A percentile compares a stretch with the other conserved stretches of the same genome.
Evolutionary conservation across 2,329 filamentous ascomycete genomes (phyloP).

Genomic region (Truncatella angustata): DNA sequence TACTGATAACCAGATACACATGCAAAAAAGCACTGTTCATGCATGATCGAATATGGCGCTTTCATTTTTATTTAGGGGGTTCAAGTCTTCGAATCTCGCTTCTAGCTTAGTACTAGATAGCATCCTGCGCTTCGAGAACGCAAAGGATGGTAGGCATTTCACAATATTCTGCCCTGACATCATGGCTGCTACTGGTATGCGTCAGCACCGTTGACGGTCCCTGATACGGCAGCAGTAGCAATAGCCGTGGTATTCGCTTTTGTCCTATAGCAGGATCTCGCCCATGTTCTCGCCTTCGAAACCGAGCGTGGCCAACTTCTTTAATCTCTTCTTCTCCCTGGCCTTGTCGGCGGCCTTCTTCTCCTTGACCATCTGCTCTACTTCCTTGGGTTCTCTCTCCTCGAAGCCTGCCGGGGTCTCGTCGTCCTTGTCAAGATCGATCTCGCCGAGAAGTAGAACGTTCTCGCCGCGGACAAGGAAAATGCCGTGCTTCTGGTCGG

Average conservation of each 20-base stretch:
- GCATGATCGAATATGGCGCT: no score
- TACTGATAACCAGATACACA: no score
- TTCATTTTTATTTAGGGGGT: background rate
- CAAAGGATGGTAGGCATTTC: constrained; percentile 45
- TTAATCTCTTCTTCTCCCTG: constrained; percentile 69
- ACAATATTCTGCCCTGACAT: constrained; percentile 59
- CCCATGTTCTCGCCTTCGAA: constrained; percentile 85
- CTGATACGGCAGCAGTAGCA: no score
- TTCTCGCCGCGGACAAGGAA: constrained; percentile 96
- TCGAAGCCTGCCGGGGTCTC: constrained; percentile 71
- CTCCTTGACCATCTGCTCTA: constrained; percentile 71
- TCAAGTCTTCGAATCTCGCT: background rate
- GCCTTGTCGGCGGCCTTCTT: constrained; percentile 67
- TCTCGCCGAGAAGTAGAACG: constrained; percentile 91
- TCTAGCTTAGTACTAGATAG: background rate
- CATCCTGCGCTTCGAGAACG: background rate
- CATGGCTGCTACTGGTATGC: no score
- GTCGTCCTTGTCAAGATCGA: constrained; percentile 95
- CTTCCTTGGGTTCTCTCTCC: constrained; percentile 63
- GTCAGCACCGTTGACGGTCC: no score
- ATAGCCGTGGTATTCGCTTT: no score
- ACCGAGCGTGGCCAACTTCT: constrained; percentile 72
- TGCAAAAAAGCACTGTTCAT: no score
- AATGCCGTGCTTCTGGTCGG: constrained; percentile 80
- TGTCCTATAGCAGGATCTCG: constrained; percentile 59